These are phyloP conservation scores for Ustilago trichophora DNA, from an alignment of 1,284 basidiomycete species.

Conservation along the genomic window DNA sequence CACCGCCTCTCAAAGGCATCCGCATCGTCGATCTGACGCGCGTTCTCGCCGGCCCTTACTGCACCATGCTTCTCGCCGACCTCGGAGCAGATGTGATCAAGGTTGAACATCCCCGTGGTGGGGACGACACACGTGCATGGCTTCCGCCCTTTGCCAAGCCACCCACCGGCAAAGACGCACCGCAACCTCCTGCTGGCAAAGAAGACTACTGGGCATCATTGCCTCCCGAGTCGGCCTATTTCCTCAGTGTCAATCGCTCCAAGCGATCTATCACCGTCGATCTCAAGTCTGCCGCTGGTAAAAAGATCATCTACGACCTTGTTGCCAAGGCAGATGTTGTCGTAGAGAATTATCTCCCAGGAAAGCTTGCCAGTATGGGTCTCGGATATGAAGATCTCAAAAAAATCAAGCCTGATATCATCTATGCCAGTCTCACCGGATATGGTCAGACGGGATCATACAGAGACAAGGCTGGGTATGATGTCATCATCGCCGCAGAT, in stretches of 20 bases:
- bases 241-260: constrained; percentile 86
- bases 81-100: constrained; percentile 89
- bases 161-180: constrained; percentile 32
- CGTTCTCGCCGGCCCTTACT: constrained; percentile 86
- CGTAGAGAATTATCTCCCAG: constrained; percentile 67
- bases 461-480: constrained; percentile 73
- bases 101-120: constrained; percentile 69
- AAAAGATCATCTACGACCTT: constrained; percentile 79
- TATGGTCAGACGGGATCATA: constrained; percentile 95
- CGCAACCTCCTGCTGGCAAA: constrained; percentile 67
- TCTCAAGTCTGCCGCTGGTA: constrained; percentile 80
- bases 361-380: constrained; percentile 84
- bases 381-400: constrained; percentile 85
- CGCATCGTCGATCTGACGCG: constrained; percentile 85
- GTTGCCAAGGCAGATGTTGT: constrained; percentile 82
- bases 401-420: constrained; percentile 80
- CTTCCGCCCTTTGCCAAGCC: constrained; percentile 50
- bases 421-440: constrained; percentile 91
- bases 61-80: constrained; percentile 81
- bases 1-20: constrained; percentile 79
- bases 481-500: constrained; percentile 62
- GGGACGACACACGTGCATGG: constrained; percentile 84
- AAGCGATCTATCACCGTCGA: constrained; percentile 85
- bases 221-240: constrained; percentile 91
- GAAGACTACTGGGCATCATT: constrained; percentile 71